These are phyloP conservation scores for Astraeus odoratus DNA, from an alignment of 768 basidiomycete genomes.

Conservation along the genomic window DNA sequence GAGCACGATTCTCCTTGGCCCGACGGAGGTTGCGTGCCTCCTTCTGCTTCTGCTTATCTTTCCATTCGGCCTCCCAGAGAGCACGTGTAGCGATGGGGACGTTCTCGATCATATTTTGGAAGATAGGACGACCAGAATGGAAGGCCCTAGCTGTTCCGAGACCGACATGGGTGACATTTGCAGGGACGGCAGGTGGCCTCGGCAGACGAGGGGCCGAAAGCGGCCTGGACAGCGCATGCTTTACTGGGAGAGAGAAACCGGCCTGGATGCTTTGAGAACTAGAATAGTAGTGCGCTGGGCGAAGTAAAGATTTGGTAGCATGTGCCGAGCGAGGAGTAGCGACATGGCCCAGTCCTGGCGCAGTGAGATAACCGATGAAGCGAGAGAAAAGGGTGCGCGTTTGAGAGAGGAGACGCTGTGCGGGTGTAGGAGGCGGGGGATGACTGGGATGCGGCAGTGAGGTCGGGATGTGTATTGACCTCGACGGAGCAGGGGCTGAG, in stretches of 20 bases:
- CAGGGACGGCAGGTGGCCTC: slow-evolving; percentile 42
- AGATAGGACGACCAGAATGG: slow-evolving; percentile 63
- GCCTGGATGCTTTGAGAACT: slow-evolving; percentile 39
- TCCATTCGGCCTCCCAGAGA: slow-evolving; percentile 68
- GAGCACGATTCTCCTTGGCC: slow-evolving; percentile 12
- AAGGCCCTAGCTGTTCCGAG: slow-evolving; percentile 74
- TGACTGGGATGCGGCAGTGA: slow-evolving; percentile 28
- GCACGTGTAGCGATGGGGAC: slow-evolving; percentile 73
- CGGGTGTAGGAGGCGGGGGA: slow-evolving; percentile 26
- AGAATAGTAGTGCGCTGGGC: slow-evolving; percentile 13
- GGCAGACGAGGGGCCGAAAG: slow-evolving; percentile 49
- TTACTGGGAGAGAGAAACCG: slow-evolving; percentile 49
- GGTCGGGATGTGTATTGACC: slow-evolving; percentile 42
- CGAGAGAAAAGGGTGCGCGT: slow-evolving; percentile 50
- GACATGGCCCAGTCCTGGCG: slow-evolving; percentile 42
- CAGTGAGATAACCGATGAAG: slow-evolving; percentile 49
- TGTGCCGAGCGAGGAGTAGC: slow-evolving; percentile 12
- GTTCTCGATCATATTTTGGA: slow-evolving; percentile 75
- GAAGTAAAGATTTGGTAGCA: slow-evolving; percentile 8
- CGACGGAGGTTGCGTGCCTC: slow-evolving; percentile 20
- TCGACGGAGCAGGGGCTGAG: slow-evolving; percentile 14
- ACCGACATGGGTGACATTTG: slow-evolving; percentile 58
- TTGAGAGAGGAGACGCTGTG: slow-evolving; percentile 43
- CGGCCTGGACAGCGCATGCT: slow-evolving; percentile 42
- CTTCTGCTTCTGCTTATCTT: slow-evolving; percentile 47